These are phyloP conservation scores for Teunomyces gatunensis DNA, from an alignment of 805 yeast species.

Conservation along the genomic window DNA sequence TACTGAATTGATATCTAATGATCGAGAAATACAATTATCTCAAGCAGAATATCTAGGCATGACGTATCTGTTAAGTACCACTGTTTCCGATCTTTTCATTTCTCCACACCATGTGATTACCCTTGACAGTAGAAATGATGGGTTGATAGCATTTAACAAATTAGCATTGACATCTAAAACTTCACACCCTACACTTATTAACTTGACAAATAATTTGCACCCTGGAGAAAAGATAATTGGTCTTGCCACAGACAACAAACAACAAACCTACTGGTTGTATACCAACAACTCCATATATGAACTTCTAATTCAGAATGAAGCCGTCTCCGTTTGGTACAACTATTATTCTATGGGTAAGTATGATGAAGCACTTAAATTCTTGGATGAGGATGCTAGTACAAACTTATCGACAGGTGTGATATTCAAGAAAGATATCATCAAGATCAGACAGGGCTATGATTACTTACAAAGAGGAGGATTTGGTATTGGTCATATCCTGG, in stretches of 20 bases:
- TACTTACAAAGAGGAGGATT: slow-evolving; percentile 32
- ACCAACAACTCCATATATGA: slow-evolving; percentile 65
- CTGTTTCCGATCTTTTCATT: slow-evolving; percentile 17
- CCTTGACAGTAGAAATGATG: slow-evolving; percentile 13
- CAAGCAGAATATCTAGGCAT: slow-evolving; percentile 13
- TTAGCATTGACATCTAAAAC: slow-evolving; percentile 15
- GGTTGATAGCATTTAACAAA: slow-evolving; percentile 28
- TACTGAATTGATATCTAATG: slow-evolving; percentile 26
- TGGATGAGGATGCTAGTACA: slow-evolving; percentile 4
- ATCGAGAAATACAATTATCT: slow-evolving; percentile 25
- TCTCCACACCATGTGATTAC: slow-evolving; percentile 31
- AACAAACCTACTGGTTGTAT: slow-evolving; percentile 73
- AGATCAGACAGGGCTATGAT: slow-evolving; percentile 53
- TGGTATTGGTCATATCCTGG: slow-evolving; percentile 20
- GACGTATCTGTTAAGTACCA: slow-evolving; percentile 5
- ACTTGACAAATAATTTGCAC: slow-evolving; percentile 4
- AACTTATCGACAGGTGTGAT: slow-evolving; percentile 6
- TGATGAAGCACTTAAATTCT: slow-evolving; percentile 13
- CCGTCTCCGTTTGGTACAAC: slow-evolving; percentile 67
- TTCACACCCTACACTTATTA: slow-evolving; percentile 3
- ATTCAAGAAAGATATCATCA: slow-evolving; percentile 43
- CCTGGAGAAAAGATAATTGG: slow-evolving; percentile 19
- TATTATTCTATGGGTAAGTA: slow-evolving; percentile 46
- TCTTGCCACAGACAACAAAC: slow-evolving; percentile 26
- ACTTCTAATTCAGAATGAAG: slow-evolving; percentile 65